phyloP scores from a whole-genome alignment of 495 filamentous ascomycete genomes.

The Neurospora cerealis region DNA sequence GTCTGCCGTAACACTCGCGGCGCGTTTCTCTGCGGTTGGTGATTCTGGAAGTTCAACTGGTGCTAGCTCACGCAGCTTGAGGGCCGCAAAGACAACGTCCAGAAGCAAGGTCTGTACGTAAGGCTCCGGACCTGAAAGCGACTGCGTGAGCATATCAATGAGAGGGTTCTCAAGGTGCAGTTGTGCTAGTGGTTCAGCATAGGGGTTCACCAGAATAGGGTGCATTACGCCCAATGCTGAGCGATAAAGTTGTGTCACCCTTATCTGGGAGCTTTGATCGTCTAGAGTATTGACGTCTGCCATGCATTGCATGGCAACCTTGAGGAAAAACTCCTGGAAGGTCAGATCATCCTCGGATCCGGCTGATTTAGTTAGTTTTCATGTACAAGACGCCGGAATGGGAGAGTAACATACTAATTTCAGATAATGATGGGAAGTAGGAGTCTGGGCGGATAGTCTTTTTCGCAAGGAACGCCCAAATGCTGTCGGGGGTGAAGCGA shows the following conservation, averaged over 20 bases:
- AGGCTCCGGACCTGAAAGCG: constrained; percentile 50
- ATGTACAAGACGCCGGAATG: neutral
- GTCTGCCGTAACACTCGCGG: constrained; percentile 19
- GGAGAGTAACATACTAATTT: constrained; percentile 31
- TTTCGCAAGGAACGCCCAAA: constrained; percentile 51
- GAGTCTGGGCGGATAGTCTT: constrained; percentile 30
- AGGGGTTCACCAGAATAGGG: constrained; percentile 64
- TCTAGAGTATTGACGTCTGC: constrained; percentile 33
- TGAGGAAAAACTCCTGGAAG: constrained; percentile 53
- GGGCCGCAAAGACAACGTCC: constrained; percentile 59
- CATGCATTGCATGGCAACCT: constrained; percentile 48
- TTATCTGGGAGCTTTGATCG: constrained; percentile 23
- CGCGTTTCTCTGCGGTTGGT: constrained; percentile 32
- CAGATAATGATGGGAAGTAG: constrained; percentile 23
- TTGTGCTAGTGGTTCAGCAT: constrained; percentile 51
- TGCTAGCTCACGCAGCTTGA: constrained; percentile 53
- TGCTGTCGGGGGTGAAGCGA: constrained; percentile 46
- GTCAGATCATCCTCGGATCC: constrained; percentile 40
- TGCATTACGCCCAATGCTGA: constrained; percentile 61
- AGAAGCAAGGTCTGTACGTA: constrained; percentile 66
- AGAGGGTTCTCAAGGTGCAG: constrained; percentile 63
- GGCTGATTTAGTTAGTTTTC: constrained; percentile 24
- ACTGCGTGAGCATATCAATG: constrained; percentile 56
- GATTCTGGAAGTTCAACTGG: constrained; percentile 33
- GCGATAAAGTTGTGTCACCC: constrained; percentile 53